Conservation (phyloP, 2,329 filamentous ascomycete genomes). For the Sporothrix brunneoviolacea region DNA sequence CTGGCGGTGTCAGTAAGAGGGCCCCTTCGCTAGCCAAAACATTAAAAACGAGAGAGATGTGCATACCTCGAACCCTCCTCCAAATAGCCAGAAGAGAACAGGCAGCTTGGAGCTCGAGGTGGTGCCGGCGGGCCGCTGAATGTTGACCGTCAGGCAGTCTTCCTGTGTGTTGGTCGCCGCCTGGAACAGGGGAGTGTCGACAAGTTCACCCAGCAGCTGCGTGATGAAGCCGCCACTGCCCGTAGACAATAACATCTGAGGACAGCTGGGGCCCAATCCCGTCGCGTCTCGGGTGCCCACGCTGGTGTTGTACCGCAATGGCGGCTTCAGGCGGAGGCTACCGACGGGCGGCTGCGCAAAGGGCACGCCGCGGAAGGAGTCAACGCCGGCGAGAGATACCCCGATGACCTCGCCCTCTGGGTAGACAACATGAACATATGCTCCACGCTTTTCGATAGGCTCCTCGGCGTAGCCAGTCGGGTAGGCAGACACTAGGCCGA, state of each 20-base stretch:
- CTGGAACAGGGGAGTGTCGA: constrained; percentile 54
- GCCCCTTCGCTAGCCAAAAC: no score
- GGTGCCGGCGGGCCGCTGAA: constrained; percentile 53
- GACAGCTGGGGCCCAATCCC: constrained; percentile 54
- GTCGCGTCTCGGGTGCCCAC: constrained; percentile 58
- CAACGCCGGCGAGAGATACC: constrained; percentile 36
- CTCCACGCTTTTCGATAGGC: constrained; percentile 3
- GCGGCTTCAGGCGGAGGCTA: constrained; percentile 60
- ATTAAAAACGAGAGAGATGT: no score
- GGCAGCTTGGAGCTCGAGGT: constrained; percentile 51
- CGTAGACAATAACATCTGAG: constrained; percentile 61
- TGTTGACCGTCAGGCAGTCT: constrained; percentile 57
- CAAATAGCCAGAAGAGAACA: constrained; percentile 65
- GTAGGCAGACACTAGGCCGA: no score
- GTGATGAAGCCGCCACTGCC: constrained; percentile 36
- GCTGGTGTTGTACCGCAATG: constrained; percentile 49
- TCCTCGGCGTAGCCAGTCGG: no score
- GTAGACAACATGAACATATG: constrained; percentile 11
- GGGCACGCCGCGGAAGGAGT: constrained; percentile 68
- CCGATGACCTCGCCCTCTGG: constrained; percentile 15
- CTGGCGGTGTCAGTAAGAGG: no score
- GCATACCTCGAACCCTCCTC: constrained; percentile 52
- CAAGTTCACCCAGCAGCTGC: constrained; percentile 41
- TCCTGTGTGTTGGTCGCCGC: constrained; percentile 47
- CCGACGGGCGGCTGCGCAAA: constrained; percentile 66